A percentile compares a stretch with the other conserved stretches of the same genome.
Conservation (phyloP, 306 rosid genomes). For the Benincasa hispida region DNA sequence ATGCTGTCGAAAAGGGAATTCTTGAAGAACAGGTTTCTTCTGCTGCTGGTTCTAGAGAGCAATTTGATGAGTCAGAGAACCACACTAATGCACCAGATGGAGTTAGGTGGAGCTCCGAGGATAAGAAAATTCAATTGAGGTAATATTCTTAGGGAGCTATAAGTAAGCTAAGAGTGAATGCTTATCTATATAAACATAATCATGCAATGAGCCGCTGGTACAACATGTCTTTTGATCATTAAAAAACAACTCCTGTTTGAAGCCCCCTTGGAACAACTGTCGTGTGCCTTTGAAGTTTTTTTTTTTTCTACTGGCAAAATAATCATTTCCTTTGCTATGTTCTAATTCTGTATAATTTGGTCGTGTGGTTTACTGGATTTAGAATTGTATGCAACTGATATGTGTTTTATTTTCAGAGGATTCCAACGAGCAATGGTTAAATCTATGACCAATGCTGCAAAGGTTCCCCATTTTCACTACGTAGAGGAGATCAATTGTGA, state of each 20-base stretch:
- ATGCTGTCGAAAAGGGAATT: conserved; percentile 46
- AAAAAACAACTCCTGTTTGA: not conserved
- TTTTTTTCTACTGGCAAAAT: not conserved
- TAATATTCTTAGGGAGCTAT: conserved; percentile 10
- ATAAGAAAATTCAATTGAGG: conserved; percentile 59
- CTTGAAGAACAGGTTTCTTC: conserved; percentile 23
- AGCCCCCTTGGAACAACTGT: not conserved
- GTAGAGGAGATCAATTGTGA: conserved; percentile 82
- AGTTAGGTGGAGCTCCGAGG: conserved; percentile 25
- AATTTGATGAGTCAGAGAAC: conserved; percentile 24
- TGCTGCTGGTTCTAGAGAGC: conserved; percentile 20
- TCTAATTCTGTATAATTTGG: not conserved
- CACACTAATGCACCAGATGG: conserved; percentile 15
- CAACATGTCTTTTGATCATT: not conserved
- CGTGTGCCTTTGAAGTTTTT: not conserved
- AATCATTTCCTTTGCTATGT: not conserved
- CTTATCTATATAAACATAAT: not conserved
- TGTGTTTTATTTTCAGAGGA: conserved; percentile 43
- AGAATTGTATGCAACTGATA: not conserved
- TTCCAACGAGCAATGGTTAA: conserved; percentile 77
- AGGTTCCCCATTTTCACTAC: conserved; percentile 87
- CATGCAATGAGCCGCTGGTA: not conserved
- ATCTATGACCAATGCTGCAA: conserved; percentile 79
- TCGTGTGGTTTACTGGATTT: not conserved
- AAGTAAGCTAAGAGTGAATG: not conserved